Percentiles rank a stretch among this genome's conserved stretches.
Conservation (phyloP, 257 asterid genomes). For the Mitragyna speciosa region DNA sequence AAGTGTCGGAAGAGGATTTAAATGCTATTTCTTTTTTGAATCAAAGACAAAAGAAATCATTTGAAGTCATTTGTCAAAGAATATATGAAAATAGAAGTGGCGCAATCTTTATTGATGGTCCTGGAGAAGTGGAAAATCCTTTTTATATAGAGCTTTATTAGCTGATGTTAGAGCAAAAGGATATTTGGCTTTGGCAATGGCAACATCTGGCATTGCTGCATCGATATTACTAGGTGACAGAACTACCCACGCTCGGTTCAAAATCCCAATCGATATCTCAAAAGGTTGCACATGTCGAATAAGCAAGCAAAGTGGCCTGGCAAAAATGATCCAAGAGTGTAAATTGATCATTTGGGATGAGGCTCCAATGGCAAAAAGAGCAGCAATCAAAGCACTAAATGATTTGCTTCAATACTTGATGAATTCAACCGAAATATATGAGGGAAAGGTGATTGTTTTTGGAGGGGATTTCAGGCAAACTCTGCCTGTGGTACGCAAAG, state of each 20-base stretch:
- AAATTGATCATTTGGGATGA: slow-evolving; percentile 17
- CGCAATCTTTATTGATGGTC: neutral
- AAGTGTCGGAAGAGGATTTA: neutral
- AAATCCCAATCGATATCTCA: neutral
- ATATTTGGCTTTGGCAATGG: neutral
- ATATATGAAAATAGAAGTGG: neutral
- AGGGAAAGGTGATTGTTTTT: slow-evolving; percentile 10
- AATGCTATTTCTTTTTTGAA: neutral
- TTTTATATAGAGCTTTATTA: slow-evolving; percentile 2
- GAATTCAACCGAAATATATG: neutral
- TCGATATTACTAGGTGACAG: slow-evolving; percentile 2
- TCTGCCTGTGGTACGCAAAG: neutral
- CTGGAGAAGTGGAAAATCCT: slow-evolving; percentile 1
- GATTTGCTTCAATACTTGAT: neutral
- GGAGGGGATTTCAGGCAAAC: neutral
- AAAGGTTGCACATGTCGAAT: neutral
- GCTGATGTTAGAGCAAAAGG: neutral
- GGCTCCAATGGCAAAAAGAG: neutral
- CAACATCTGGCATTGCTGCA: slow-evolving; percentile 3
- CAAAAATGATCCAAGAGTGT: neutral
- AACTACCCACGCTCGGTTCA: slow-evolving; percentile 15
- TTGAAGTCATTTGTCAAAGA: neutral
- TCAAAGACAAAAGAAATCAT: neutral
- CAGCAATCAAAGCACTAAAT: neutral
- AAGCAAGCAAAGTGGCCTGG: neutral